Evolutionary conservation across 106 monocot genomes (phyloP), one percentile per base, ranked within the genome.

Genomic region (Vanilla planifolia): DNA sequence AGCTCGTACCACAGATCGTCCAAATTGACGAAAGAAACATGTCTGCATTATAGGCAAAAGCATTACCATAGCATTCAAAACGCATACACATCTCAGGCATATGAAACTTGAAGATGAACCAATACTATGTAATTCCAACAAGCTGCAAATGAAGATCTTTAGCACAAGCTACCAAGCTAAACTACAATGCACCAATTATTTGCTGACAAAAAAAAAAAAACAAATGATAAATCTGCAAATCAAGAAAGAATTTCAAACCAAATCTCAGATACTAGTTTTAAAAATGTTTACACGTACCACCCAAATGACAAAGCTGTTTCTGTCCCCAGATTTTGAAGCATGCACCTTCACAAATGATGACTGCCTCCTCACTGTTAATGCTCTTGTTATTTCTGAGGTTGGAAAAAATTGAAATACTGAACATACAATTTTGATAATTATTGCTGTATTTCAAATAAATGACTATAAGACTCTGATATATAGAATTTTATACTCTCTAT

Each of bases 11-110:
- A 96, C 84, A 62, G 90, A 87, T 14, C 42, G 51, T 68, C 90
- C 96, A 75, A 96, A 96, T 48, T 96, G 96, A 41, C 90, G 83
- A 29, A 91, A 84, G 40, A 96, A 96, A 66, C 96, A 96, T 1
- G 77, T 87, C 96, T 96, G 85, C 39, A 51, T 23, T 6, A 35
- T 1, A 16, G 14, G n/a, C 4, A 26, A 28, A 71, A 45, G 44
- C 46, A 68, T 42, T 15, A 65, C 36, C 51, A 43, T 32, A 26
- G 0, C 6, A 46, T 46, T 7, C 46, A 46, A 15, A 6, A 19
- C 9, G n/a, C 9, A 4, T 46, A 16, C 14, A 46, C 11, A n/a
- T n/a, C n/a, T n/a, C n/a, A n/a, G n/a, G n/a, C n/a, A n/a, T n/a
- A n/a, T 5, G 26, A 8, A 51, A 51, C 23, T 28, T 51, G 23